Evolutionary conservation across 345 rosid genomes (phyloP).

Genomic region (Rhodomyrtus tomentosa): DNA sequence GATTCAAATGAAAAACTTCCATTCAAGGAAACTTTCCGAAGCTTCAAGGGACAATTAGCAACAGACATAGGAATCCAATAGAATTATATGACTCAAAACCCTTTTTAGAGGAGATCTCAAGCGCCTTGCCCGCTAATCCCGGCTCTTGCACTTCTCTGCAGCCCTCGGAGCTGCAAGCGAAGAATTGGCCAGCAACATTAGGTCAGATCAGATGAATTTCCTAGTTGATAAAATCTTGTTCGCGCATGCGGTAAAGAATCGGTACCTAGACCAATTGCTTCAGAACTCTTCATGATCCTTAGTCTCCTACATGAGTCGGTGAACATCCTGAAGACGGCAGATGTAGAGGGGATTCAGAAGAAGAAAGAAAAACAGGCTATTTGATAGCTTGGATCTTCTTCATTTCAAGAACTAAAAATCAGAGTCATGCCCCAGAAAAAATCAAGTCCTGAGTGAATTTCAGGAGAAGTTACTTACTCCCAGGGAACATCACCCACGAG

Average conservation of each 20-base stretch:
- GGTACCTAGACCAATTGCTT: conserved; percentile 42
- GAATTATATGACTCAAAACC: neutral
- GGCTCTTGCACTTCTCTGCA: conserved; percentile 36
- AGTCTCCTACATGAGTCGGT: conserved; percentile 33
- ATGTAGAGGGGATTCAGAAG: neutral
- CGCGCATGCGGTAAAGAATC: neutral
- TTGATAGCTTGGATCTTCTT: neutral
- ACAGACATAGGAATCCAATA: neutral
- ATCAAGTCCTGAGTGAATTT: neutral
- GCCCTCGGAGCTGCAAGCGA: conserved; percentile 39
- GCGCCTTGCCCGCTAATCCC: neutral
- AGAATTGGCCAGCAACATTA: neutral
- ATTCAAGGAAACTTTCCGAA: neutral
- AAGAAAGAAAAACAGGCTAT: neutral
- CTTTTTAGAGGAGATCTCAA: neutral
- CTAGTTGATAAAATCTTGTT: neutral
- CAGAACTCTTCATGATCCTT: conserved; percentile 39
- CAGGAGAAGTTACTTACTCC: conserved; percentile 24
- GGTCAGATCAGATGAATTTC: neutral
- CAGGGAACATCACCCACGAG: conserved; percentile 61
- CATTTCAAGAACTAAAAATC: neutral
- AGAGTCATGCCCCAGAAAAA: neutral
- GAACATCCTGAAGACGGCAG: conserved; percentile 31
- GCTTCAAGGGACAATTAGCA: neutral
- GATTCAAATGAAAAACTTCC: neutral